These are phyloP conservation scores for Penstemon davidsonii DNA, from an alignment of 257 asterid species.

Conservation along the genomic window DNA sequence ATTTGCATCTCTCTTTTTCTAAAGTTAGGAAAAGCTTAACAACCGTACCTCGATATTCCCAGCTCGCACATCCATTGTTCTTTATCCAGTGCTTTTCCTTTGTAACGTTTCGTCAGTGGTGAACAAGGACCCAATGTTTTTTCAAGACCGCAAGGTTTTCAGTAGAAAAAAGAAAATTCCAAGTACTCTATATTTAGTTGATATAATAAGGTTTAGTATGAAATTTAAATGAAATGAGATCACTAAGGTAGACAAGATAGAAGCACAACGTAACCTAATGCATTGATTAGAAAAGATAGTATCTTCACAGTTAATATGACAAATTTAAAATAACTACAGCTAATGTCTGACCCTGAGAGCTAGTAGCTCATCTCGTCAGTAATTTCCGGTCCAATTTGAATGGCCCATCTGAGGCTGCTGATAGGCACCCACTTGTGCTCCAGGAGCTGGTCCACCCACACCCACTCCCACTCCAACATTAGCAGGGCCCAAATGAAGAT, in stretches of 20 bases:
- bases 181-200: too few species aligned
- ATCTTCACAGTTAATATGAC: too few species aligned
- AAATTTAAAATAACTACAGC: too few species aligned
- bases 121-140: background rate
- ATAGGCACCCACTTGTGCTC: conserved; percentile 78
- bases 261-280: too few species aligned
- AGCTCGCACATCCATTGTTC: conserved; percentile 17
- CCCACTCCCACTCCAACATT: conserved; percentile 81
- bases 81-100: conserved; percentile 27
- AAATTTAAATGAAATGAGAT: too few species aligned
- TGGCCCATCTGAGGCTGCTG: conserved; percentile 95
- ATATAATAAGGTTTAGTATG: too few species aligned
- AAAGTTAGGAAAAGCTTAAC: conserved; percentile 31
- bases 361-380: conserved; percentile 39
- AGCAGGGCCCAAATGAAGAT: conserved; percentile 77
- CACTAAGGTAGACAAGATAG: too few species aligned
- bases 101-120: conserved; percentile 16
- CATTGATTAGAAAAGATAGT: too few species aligned
- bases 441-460: conserved; percentile 75
- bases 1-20: conserved; percentile 37
- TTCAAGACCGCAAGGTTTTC: background rate
- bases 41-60: conserved; percentile 34
- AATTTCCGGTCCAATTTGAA: conserved; percentile 81
- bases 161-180: too few species aligned
- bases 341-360: too few species aligned